Base-by-base conservation (phyloP, 495 filamentous ascomycete genomes). In the Amphirosellinia nigrospora region DNA sequence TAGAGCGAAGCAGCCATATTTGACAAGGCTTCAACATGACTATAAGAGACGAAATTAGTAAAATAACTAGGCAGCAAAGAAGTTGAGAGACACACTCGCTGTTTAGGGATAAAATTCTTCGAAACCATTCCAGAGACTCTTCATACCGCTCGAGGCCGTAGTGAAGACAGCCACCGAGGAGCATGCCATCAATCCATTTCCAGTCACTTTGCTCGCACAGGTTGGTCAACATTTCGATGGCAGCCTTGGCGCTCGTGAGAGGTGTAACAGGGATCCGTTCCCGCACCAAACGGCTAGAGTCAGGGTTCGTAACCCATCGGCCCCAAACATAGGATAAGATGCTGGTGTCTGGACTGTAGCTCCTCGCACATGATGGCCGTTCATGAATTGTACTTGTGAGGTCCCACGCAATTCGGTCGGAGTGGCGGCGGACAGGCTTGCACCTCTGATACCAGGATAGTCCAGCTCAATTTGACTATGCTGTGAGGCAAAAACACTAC, bases 151-250 rank as follows among this genome's bases (percentile, higher is more conserved):
- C 93, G 13, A 99, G 82, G 11, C 93, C 96, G 84, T 98, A 98
- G 46, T 96, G 92, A 61, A 99, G 84, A 77, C 96, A 99, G 6
- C 96, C 96, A 41, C 91, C 94, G 19, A 99, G 87, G 28, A 98
- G 83, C 86, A 99, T 97, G 19, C 96, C 96, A 79, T 98, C 95
- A 66, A 95, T 89, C 96, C 96, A 99, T 72, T 90, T 88, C 94
- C 95, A 97, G 19, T 86, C 87, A 76, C 93, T 95, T 74, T 97
- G 92, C 73, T 89, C 89, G 79, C 94, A 97, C 32, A 97, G 82
- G 72, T 89, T 89, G 36, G 89, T 91, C 13, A 99, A 82, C 78
- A 94, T 90, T 38, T 96, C 91, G 46, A 98, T 79, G 41, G 94
- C 91, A 19, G 87, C 84, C 62, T 84, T 87, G 2, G 94, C 94